Evolutionary conservation across 345 rosid genomes (phyloP), one percentile per base, ranked within the genome.

Genomic region (Pelargonium nanum): DNA sequence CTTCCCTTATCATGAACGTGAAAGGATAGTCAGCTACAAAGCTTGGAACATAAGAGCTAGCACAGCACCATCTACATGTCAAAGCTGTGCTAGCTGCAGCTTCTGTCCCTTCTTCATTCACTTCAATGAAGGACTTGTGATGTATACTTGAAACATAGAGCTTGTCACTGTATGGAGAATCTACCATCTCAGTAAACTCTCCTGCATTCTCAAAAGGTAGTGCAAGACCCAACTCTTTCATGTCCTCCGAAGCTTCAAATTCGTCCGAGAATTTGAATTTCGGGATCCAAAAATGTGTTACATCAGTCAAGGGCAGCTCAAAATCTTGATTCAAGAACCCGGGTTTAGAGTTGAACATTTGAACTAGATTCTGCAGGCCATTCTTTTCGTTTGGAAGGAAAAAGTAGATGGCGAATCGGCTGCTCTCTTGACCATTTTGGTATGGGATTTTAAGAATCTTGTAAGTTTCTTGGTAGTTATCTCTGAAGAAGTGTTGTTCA

Each of bases 41-140:
- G 22, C 69, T 70, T 23, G 70, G 70, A 16, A 48, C 21, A 4
- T 61, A 20, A 16, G 12, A 1, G 21, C 56, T 6, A 5, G 12
- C 17, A 19, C 45, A 21, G 0, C 0, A 8, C 57, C 1, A 5
- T 6, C 0, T 25, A 1, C 63, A 20, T 16, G 2, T 0, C 20
- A 16, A 45, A 26, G 74, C 68, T 40, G 64, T 24, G 25, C 57
- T 34, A 7, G 76, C 67, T 4, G 68, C 71, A 12, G 74, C 82
- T 70, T 80, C 74, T 12, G 76, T 68, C 24, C 78, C 74, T 65
- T 70, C 72, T 62, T 77, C 78, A 55, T 68, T 69, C 10, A 75
- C 77, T 62, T 80, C 81, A 50, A 80, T 68, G 22, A 13, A 77
- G 0, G 76, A 64, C 61, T 74, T 72, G 21, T 65, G 80, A 45